Base-by-base conservation (phyloP, 139 green algal species). In the Gonium pectorale region DNA sequence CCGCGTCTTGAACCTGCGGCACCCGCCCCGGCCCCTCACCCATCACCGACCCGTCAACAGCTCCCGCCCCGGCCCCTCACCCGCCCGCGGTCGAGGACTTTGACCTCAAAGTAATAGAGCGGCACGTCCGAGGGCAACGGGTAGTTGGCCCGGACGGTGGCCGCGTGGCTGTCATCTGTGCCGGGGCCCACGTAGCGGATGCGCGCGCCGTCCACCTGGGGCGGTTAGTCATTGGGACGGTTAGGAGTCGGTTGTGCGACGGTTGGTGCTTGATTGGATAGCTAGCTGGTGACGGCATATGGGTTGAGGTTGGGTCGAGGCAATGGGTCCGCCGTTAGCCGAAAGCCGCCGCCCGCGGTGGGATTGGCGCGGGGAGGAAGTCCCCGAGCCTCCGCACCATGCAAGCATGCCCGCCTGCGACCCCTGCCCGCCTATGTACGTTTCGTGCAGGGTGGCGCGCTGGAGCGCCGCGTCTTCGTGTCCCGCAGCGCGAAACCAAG, bases 101-200 rank as follows among this genome's bases (percentile, higher is more conserved):
- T n/a, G 7, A 63, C 60, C 64, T 98, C 95, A 72, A 93, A 98
- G 37, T 96, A 98, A 69, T 93, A 98, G 0, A 98, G 64, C 19
- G 91, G 87, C 27, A 80, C 83, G 66, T 93, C 90, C 0, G 64
- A 7, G 0, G 95, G 94, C 3, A 95, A 81, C 0, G 94, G 90
- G 72, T 94, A 56, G 87, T 97, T 92, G 49, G 95, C 80, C 13
- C 94, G 89, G 21, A 96, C 83, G 19, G 92, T 89, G 13, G 95
- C 95, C 29, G 95, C 95, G 66, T 97, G 75, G 0, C 56, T 73
- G 85, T 97, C 94, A 0, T 91, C 87, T 22, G 85, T 75, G 1
- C 94, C 94, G 6, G 94, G 91, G 0, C 94, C 94, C n/a, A 87
- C 71, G 44, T 91, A 88, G 29, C 75, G 84, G 1, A 88, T 71